These are phyloP conservation scores for Wolfiporia cocos DNA, from an alignment of 1,284 basidiomycete species.

Conservation along the genomic window DNA sequence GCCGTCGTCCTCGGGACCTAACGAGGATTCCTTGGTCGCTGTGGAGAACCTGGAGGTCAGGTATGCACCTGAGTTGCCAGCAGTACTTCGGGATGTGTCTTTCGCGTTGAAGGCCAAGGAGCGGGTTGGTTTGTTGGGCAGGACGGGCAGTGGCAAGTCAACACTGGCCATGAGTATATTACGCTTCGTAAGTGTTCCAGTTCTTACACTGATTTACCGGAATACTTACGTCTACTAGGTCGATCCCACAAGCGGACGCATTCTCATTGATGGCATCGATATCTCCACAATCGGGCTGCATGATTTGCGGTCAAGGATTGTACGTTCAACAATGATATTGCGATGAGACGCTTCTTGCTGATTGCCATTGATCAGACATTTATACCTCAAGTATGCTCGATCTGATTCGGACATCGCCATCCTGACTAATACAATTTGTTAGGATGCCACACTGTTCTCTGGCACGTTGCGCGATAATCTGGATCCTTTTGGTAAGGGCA, in stretches of 20 bases:
- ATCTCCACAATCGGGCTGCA: slow-evolving; percentile 84
- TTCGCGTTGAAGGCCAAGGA: slow-evolving; percentile 60
- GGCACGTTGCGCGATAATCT: slow-evolving; percentile 84
- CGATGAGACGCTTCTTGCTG: too few relatives aligned
- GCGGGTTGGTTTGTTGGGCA: slow-evolving; percentile 66
- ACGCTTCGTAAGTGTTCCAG: slow-evolving; percentile 60
- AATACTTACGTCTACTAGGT: slow-evolving; percentile 31
- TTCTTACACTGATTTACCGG: neutral
- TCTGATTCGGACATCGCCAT: neutral
- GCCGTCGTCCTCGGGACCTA: slow-evolving; percentile 62
- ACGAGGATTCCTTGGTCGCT: slow-evolving; percentile 28
- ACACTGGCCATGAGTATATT: slow-evolving; percentile 84
- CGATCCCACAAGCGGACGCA: slow-evolving; percentile 76
- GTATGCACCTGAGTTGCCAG: slow-evolving; percentile 80
- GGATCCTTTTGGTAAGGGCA: slow-evolving; percentile 67
- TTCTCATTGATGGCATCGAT: slow-evolving; percentile 86
- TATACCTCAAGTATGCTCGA: slow-evolving; percentile 59
- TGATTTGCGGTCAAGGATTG: slow-evolving; percentile 73
- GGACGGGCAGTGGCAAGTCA: slow-evolving; percentile 78
- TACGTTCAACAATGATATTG: too few relatives aligned
- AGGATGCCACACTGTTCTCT: slow-evolving; percentile 81
- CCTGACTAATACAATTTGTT: slow-evolving; percentile 13
- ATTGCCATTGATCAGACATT: too few relatives aligned
- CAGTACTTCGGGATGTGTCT: slow-evolving; percentile 75
- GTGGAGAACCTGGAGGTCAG: slow-evolving; percentile 74